Percentiles rank a stretch among this genome's conserved stretches.
Conservation (phyloP, 2,329 filamentous ascomycete species). For the Rutstroemia sydowiana region DNA sequence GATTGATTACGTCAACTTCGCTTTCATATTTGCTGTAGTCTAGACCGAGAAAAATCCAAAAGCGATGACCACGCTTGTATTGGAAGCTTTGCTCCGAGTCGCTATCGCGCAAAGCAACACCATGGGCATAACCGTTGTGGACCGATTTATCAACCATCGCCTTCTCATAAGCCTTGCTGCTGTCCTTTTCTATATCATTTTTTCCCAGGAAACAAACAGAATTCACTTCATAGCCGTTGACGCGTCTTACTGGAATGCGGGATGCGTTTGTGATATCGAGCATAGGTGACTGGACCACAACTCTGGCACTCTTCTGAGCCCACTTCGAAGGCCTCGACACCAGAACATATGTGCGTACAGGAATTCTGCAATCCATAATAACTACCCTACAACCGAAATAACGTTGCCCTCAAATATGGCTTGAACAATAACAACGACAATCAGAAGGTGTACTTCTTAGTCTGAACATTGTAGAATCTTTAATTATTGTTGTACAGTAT, state of each 20-base stretch:
- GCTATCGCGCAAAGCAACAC: slow-evolving; percentile 16
- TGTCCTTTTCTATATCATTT: slow-evolving; percentile 22
- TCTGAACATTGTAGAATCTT: too few relatives aligned
- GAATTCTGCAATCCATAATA: slow-evolving; percentile 14
- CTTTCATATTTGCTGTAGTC: slow-evolving; percentile 3
- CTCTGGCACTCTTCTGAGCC: slow-evolving; percentile 12
- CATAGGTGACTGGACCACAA: slow-evolving; percentile 22
- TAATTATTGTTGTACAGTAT: too few relatives aligned
- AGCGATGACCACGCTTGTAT: slow-evolving; percentile 15
- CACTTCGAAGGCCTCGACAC: slow-evolving; percentile 18
- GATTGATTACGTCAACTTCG: slow-evolving; percentile 21
- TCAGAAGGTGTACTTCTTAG: neutral
- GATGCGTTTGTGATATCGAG: slow-evolving; percentile 9
- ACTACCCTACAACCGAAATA: neutral
- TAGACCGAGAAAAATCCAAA: slow-evolving; percentile 18
- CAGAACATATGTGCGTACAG: slow-evolving; percentile 20
- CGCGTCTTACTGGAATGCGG: slow-evolving; percentile 18
- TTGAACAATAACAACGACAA: neutral
- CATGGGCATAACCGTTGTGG: slow-evolving; percentile 16
- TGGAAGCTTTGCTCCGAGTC: slow-evolving; percentile 10
- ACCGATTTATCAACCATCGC: slow-evolving; percentile 7
- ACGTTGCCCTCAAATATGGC: neutral
- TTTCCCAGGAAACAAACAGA: slow-evolving; percentile 18
- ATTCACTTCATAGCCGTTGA: slow-evolving; percentile 17
- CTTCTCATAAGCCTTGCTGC: slow-evolving; percentile 13